phyloP scores from a whole-genome alignment of 768 basidiomycete species.

The Kwoniella europaea region DNA sequence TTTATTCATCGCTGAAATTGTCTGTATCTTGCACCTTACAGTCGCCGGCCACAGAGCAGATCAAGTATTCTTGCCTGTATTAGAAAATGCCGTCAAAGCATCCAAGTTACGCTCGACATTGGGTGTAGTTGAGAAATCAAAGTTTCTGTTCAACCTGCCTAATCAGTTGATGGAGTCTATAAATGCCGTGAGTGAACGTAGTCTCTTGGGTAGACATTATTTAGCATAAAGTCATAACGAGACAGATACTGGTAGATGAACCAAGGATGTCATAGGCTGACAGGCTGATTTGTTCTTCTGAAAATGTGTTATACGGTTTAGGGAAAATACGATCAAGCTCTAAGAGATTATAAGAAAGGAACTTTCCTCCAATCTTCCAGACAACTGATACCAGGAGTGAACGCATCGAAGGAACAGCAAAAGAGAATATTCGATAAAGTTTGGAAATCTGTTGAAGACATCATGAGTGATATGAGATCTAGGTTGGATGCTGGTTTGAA shows the following conservation, averaged over 20 bases:
- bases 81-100: conserved; percentile 94
- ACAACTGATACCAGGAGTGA: conserved; percentile 72
- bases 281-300: background rate
- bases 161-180: conserved; percentile 85
- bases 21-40: conserved; percentile 54
- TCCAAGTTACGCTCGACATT: conserved; percentile 89
- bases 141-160: conserved; percentile 99
- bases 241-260: too few relatives aligned
- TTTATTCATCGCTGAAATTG: too few relatives aligned
- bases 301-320: conserved; percentile 51
- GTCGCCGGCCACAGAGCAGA: conserved; percentile 91
- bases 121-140: conserved; percentile 92
- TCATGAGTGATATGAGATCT: conserved; percentile 87
- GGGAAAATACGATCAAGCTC: conserved; percentile 91
- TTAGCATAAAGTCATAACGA: too few relatives aligned
- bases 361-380: conserved; percentile 85
- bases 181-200: conserved; percentile 69
- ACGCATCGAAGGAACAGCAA: conserved; percentile 70
- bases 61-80: conserved; percentile 91
- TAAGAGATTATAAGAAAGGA: conserved; percentile 97
- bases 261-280: too few relatives aligned
- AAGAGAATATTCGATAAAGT: conserved; percentile 93
- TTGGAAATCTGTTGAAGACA: conserved; percentile 91
- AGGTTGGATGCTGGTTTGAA: conserved; percentile 77
- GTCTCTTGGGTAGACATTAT: too few relatives aligned